Base-by-base conservation (phyloP, 805 yeast species). In the Lachancea kluyveri region DNA sequence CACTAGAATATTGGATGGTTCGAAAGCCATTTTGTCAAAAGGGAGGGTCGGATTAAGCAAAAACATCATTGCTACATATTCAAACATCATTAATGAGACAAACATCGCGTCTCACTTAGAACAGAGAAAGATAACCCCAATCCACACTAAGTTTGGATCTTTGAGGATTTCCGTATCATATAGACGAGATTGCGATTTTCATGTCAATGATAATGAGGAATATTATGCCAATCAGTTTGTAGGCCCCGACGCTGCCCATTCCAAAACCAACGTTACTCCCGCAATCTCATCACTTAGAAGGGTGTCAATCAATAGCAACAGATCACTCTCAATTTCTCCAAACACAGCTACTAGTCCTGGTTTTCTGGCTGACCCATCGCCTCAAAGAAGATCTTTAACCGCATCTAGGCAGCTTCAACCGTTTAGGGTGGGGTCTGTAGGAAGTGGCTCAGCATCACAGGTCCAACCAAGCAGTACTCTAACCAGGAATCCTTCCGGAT, bases 11-110 rank as follows among this genome's bases (percentile, higher is more conserved):
- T 50, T 83, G 19, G 88, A 87, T 52, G 96, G 95, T 0, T 71
- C 79, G 10, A 73, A 75, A 42, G 80, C 92, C 1, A 82, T 88
- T 17, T 66, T 77, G 8, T 79, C 94, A 1, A 79, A 77, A 51
- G 95, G 95, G 3, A 64, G 96, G 40, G 72, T 87, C 15, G 96
- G 96, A 0, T 65, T 90, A 33, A 78, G 90, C 40, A 80, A 81
- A 52, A 62, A 79, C 4, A 68, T 79, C 3, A 68, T 76, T 8
- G 49, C 59, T 10, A 49, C 59, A 12, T 54, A 57, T 31, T 42
- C 58, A 4, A 57, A 57, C 32, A 37, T 44, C 7, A 45, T 56
- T 17, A 58, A 57, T 35, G 62, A 57, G 15, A 35, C 74, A 57
- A 39, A 52, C 24, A 43, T 50, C 1, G 58, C 59, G 11, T 60